Percentiles rank a stretch among this genome's conserved stretches.
These are phyloP conservation scores for Lanmaoa pseudosensibilis DNA, from an alignment of 768 basidiomycete species.

Conservation along the genomic window DNA sequence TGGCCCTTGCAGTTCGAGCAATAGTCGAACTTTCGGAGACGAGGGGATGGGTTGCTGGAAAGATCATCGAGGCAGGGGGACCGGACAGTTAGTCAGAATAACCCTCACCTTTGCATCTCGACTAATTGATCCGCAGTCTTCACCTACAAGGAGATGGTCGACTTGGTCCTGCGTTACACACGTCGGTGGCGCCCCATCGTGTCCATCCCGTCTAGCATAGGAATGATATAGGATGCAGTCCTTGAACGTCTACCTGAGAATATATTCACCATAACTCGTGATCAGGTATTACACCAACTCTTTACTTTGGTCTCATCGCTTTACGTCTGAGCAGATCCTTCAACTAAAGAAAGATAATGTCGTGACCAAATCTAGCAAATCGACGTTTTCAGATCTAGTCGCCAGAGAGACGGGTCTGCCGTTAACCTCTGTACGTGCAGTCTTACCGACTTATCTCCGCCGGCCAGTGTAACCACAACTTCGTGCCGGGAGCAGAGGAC, in stretches of 20 bases:
- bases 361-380: slow-evolving; percentile 35
- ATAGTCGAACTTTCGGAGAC: slow-evolving; percentile 45
- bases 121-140: slow-evolving; percentile 48
- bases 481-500: not conserved
- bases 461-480: not conserved
- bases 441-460: slow-evolving; percentile 53
- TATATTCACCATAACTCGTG: slow-evolving; percentile 66
- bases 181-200: slow-evolving; percentile 56
- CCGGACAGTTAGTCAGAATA: slow-evolving; percentile 46
- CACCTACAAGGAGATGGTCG: slow-evolving; percentile 67
- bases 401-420: slow-evolving; percentile 36
- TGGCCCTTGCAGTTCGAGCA: slow-evolving; percentile 62
- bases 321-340: slow-evolving; percentile 45
- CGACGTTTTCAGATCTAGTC: slow-evolving; percentile 37
- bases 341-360: slow-evolving; percentile 65
- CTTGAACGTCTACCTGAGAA: slow-evolving; percentile 63
- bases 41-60: slow-evolving; percentile 37
- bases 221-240: slow-evolving; percentile 62
- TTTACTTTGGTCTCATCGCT: not conserved
- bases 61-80: slow-evolving; percentile 48
- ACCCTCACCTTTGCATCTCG: slow-evolving; percentile 36
- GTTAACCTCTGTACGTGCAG: slow-evolving; percentile 50
- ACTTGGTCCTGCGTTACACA: slow-evolving; percentile 56
- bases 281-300: slow-evolving; percentile 47
- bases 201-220: slow-evolving; percentile 62